Conservation (phyloP, 106 monocot genomes). For the Dactylorhiza incarnata region DNA sequence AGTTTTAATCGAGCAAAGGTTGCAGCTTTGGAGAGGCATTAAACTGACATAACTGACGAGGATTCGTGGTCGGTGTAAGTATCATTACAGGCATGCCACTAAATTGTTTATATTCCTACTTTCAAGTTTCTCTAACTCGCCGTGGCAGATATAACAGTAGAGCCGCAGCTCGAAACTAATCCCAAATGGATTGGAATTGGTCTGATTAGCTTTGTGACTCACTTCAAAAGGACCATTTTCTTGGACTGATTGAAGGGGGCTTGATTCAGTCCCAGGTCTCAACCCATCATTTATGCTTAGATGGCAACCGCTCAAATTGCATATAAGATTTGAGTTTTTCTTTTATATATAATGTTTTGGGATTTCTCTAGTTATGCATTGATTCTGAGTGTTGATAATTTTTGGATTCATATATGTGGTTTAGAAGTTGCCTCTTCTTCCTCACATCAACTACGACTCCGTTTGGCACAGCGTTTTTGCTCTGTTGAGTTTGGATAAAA, state of each 20-base stretch:
- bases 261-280: neutral
- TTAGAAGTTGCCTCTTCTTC: no score
- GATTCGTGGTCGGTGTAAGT: slow-evolving; percentile 42
- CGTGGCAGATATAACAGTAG: neutral
- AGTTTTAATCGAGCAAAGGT: slow-evolving; percentile 35
- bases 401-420: no score
- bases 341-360: neutral
- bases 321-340: neutral
- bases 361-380: neutral
- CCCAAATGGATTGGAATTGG: no score
- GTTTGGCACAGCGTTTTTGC: no score
- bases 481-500: no score
- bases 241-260: no score
- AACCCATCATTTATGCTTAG: neutral
- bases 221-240: no score
- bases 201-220: no score
- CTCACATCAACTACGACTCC: no score
- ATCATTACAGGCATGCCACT: slow-evolving; percentile 2
- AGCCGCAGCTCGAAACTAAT: no score
- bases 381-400: no score
- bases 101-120: neutral
- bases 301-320: neutral
- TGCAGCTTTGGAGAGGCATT: slow-evolving; percentile 38
- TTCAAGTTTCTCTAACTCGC: neutral
- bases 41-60: slow-evolving; percentile 7